Evolutionary conservation across 192 early-diverging fungal genomes (phyloP), one percentile per base, ranked within the genome.

Genomic region (Chytriomyces hyalinus): DNA sequence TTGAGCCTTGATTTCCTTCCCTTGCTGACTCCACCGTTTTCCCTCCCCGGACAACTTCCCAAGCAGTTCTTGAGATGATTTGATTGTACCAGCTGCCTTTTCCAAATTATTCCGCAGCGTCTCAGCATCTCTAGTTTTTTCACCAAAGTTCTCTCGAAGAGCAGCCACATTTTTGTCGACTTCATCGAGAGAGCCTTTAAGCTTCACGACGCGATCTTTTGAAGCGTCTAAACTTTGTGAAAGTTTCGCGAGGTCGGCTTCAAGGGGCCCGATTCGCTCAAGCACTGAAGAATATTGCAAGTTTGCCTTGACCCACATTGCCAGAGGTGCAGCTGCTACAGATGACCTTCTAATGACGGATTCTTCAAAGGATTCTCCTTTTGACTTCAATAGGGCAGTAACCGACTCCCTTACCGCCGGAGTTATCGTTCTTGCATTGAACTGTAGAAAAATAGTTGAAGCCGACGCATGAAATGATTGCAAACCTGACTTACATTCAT

Each of bases 281-380:
- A 91, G 67, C 6, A 91, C 87, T 7, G 49, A 49, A 6, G 90
- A 83, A 69, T 91, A 91, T 59, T 86, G 83, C 10, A 91, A 43
- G 70, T 89, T 89, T 48, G 90, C 90, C 69, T 90, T 90, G 20
- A 91, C 88, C 90, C 90, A 91, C 73, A 82, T 76, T 0, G 89
- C 89, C 22, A 91, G 80, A 53, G 90, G 88, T 6, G 88, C 90
- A 0, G 90, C 90, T 3, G 76, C 73, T 13, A 90, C 80, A 4
- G 87, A 91, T 7, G 83, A 75, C 47, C 87, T 70, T 49, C 82
- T 85, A 50, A 90, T 89, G 6, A 62, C 77, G 2, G 85, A 71
- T 67, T 91, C 90, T 49, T 90, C 86, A 68, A 91, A 91, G 3
- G 90, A 91, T 51, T 88, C 86, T 49, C 78, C 75, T 51, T 90